Percentiles rank a stretch among this genome's conserved stretches.
Conservation (phyloP, 805 yeast species). For the Candida sakaeoensis region DNA sequence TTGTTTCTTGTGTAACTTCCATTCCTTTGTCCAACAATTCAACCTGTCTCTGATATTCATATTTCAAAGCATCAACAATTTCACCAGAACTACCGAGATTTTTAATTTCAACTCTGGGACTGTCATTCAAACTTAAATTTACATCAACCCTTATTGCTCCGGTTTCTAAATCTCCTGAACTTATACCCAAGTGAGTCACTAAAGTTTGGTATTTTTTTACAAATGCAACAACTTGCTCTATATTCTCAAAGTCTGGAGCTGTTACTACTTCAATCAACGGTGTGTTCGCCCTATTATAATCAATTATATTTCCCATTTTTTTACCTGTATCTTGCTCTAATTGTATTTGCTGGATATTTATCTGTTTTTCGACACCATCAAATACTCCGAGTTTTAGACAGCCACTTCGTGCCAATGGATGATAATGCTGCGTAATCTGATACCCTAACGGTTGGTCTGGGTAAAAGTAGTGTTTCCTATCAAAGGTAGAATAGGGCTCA, state of each 20-base stretch:
- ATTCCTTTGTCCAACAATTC: slow-evolving; percentile 35
- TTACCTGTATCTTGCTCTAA: slow-evolving; percentile 95
- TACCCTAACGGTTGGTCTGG: slow-evolving; percentile 96
- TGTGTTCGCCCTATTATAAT: slow-evolving; percentile 78
- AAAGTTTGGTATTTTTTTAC: slow-evolving; percentile 75
- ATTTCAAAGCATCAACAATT: slow-evolving; percentile 67
- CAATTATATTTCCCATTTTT: slow-evolving; percentile 41
- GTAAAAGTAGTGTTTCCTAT: slow-evolving; percentile 92
- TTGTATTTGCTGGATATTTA: slow-evolving; percentile 76
- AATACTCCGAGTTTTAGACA: slow-evolving; percentile 43
- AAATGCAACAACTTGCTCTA: slow-evolving; percentile 71
- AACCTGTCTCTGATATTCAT: slow-evolving; percentile 72
- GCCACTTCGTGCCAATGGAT: slow-evolving; percentile 77
- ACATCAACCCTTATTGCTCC: slow-evolving; percentile 97
- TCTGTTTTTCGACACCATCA: slow-evolving; percentile 54
- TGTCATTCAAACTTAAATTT: slow-evolving; percentile 74
- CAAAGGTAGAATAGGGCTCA: slow-evolving; percentile 62
- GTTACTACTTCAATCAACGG: slow-evolving; percentile 92
- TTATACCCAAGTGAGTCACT: slow-evolving; percentile 64
- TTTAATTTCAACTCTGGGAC: slow-evolving; percentile 81
- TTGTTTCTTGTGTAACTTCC: slow-evolving; percentile 55
- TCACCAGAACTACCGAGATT: slow-evolving; percentile 84
- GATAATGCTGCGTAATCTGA: slow-evolving; percentile 87
- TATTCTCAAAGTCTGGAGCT: slow-evolving; percentile 71
- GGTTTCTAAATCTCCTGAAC: slow-evolving; percentile 87